A percentile compares a stretch with the other conserved stretches of the same genome.
Evolutionary conservation across 2,329 filamentous ascomycete species (phyloP).

Genomic region (Cladosporium halotolerans): DNA sequence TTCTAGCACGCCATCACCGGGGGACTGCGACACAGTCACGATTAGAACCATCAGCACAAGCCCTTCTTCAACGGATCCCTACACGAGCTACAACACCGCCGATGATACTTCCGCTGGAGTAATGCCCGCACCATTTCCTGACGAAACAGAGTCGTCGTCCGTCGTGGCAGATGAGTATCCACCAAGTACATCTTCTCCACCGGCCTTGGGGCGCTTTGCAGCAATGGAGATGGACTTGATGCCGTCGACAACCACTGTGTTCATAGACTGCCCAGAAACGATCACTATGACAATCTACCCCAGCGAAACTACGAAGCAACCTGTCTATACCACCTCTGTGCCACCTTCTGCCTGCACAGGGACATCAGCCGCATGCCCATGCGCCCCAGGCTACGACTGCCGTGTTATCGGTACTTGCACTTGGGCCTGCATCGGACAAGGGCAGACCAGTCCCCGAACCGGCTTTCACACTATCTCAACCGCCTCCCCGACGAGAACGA

Average conservation of each 20-base stretch:
- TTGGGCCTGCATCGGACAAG: slow-evolving; percentile 17
- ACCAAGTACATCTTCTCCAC: not conserved
- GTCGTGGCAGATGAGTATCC: not conserved
- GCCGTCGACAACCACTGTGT: slow-evolving; percentile 16
- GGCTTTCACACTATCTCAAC: slow-evolving; percentile 12
- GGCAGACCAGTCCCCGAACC: slow-evolving; percentile 9
- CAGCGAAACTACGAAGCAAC: slow-evolving; percentile 2
- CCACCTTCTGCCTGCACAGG: slow-evolving; percentile 16
- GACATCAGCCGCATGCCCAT: slow-evolving; percentile 18
- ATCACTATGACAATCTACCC: slow-evolving; percentile 19
- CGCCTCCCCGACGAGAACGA: not conserved
- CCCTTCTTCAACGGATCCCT: slow-evolving; percentile 3
- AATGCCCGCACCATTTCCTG: no score
- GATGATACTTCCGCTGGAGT: not conserved
- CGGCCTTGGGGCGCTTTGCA: not conserved
- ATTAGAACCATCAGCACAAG: not conserved
- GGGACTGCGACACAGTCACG: slow-evolving; percentile 25
- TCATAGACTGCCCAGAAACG: slow-evolving; percentile 19
- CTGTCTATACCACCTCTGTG: slow-evolving; percentile 13
- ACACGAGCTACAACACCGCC: not conserved
- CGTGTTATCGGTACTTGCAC: slow-evolving; percentile 16
- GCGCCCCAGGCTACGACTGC: slow-evolving; percentile 17
- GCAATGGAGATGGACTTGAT: not conserved
- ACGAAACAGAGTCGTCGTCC: no score
- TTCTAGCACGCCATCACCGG: slow-evolving; percentile 21